These are phyloP conservation scores for Torrubiellomyces zombiae DNA, from an alignment of 2,329 filamentous ascomycete species.

Conservation along the genomic window DNA sequence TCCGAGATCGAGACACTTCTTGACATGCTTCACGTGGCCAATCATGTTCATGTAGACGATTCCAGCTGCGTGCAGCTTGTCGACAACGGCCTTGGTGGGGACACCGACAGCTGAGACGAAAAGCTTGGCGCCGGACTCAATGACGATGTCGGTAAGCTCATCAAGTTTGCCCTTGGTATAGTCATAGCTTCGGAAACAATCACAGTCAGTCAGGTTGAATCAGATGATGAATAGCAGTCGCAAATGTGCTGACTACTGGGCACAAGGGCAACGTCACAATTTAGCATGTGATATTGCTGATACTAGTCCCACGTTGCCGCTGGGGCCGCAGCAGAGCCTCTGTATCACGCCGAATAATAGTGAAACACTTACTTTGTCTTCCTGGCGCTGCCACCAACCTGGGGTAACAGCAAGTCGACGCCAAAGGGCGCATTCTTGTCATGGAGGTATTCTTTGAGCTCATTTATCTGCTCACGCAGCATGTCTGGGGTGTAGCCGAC, in stretches of 20 bases:
- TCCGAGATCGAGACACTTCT: conserved; percentile 84
- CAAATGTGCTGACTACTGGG: too few species aligned
- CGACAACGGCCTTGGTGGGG: conserved; percentile 74
- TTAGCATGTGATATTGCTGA: conserved; percentile 5
- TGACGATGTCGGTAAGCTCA: conserved; percentile 80
- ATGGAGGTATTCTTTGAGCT: conserved; percentile 73
- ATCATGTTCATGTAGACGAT: conserved; percentile 99
- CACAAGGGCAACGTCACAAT: background rate
- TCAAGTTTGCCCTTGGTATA: conserved; percentile 98
- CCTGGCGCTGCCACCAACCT: conserved; percentile 83
- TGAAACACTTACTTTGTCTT: conserved; percentile 60
- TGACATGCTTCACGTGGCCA: conserved; percentile 96
- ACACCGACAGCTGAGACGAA: conserved; percentile 97
- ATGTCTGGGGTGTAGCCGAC: conserved; percentile 94
- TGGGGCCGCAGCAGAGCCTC: too few species aligned
- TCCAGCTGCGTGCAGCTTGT: conserved; percentile 72
- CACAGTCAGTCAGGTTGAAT: background rate
- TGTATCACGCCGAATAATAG: too few species aligned
- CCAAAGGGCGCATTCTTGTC: conserved; percentile 94
- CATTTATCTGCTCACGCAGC: conserved; percentile 85
- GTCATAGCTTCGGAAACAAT: conserved; percentile 55
- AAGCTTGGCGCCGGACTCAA: conserved; percentile 76
- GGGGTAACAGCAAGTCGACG: conserved; percentile 82
- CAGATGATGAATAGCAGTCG: too few species aligned
- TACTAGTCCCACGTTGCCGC: too few species aligned